Evolutionary conservation across 2,329 filamentous ascomycete genomes (phyloP), one percentile per base, ranked within the genome.

Genomic region (Aspergillus hortae): DNA sequence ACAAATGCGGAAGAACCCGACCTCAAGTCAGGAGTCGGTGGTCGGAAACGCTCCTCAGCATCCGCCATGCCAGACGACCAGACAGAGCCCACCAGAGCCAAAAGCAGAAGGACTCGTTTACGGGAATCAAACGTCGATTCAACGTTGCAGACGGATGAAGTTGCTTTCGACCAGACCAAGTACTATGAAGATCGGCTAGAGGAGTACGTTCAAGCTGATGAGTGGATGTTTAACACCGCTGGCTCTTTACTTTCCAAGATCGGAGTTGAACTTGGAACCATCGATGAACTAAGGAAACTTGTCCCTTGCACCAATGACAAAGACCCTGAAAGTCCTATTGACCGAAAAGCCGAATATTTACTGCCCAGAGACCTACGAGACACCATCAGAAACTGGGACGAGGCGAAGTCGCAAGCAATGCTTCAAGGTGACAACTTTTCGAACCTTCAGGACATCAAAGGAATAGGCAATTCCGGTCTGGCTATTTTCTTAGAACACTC

Each of bases 31-130:
- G 68, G 62, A 44, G 61, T 69, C 4, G 71, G 71, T 10, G 75
- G 75, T 19, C 76, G 83, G 17, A 87, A 87, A 65, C 74, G 84
- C 51, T 85, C 83, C 2, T 81, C 80, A 12, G 80, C 84, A 47
- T 81, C 79, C 17, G 80, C 82, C 45, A 81, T 80, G 9, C 73
- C 84, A 25, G 77, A 82, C 2, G 84, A 86, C 47, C 75, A 74
- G 11, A 71, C 72, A 11, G 83, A 86, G 54, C 79, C 79, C 46
- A 77, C 78, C 17, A 76, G 83, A 44, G 71, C 74, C 11, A 82
- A 83, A 60, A 85, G 83, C 64, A 83, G 83, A 61, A 77, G 84
- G 33, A 78, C 83, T 15, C 78, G 82, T 48, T 81, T 82, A 27
- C 77, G 84, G 55, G 83, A 85, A 56, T 80, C 80, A 7, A 73